These are phyloP conservation scores for Xylaria sp. DNA, from an alignment of 2,329 filamentous ascomycete genomes.

Conservation along the genomic window DNA sequence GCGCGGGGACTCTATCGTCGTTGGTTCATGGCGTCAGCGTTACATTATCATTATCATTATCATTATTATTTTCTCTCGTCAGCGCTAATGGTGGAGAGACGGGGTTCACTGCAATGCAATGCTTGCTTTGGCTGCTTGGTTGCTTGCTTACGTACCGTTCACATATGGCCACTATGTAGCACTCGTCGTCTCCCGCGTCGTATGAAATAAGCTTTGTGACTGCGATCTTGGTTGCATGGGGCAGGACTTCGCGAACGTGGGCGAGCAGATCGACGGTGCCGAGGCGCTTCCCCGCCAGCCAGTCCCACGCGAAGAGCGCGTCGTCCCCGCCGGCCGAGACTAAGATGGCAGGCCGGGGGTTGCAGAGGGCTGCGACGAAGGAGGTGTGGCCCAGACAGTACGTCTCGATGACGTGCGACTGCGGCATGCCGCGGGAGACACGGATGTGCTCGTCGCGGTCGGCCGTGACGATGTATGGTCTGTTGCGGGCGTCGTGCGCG, in stretches of 20 bases:
- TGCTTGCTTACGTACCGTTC: conserved; percentile 55
- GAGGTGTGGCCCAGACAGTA: conserved; percentile 90
- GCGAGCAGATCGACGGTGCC: conserved; percentile 65
- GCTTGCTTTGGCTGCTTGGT: not conserved
- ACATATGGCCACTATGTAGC: conserved; percentile 55
- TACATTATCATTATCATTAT: conserved; percentile 19
- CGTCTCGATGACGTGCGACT: conserved; percentile 87
- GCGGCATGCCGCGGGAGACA: conserved; percentile 81
- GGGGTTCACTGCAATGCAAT: not conserved
- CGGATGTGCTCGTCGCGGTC: conserved; percentile 81
- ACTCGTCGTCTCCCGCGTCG: conserved; percentile 39
- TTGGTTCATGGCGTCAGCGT: conserved; percentile 9
- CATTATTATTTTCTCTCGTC: conserved; percentile 27
- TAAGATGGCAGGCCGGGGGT: conserved; percentile 73
- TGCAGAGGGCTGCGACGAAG: conserved; percentile 82
- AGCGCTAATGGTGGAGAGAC: conserved; percentile 14
- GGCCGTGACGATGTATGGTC: conserved; percentile 65
- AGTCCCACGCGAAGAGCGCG: conserved; percentile 84
- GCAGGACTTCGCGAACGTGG: conserved; percentile 54
- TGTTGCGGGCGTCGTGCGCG: conserved; percentile 55
- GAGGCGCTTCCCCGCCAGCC: conserved; percentile 68
- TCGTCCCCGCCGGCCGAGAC: conserved; percentile 90
- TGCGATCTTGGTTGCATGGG: conserved; percentile 56
- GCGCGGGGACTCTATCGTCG: conserved; percentile 62
- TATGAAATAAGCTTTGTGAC: conserved; percentile 58